These are phyloP conservation scores for Ustilaginoidea virens DNA, from an alignment of 2,329 filamentous ascomycete species.

Conservation along the genomic window DNA sequence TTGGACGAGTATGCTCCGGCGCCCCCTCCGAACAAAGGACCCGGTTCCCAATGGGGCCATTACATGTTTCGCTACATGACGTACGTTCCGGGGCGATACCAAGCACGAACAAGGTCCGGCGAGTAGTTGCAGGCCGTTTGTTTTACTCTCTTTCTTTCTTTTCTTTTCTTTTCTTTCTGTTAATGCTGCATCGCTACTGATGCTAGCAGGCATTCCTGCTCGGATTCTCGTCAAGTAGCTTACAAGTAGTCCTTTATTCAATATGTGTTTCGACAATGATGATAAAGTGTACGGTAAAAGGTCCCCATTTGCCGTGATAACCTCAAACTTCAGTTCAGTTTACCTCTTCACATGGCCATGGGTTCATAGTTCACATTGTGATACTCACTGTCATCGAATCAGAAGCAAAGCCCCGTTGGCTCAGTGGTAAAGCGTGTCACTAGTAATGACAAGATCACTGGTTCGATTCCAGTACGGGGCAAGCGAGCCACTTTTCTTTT, in stretches of 20 bases:
- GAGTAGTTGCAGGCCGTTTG: too few relatives aligned
- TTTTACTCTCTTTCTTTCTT: too few relatives aligned
- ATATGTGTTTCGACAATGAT: neutral
- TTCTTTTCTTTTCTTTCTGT: too few relatives aligned
- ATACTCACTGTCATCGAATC: accelerated
- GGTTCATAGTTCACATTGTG: constrained; percentile 3
- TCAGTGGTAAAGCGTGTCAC: constrained; percentile 21
- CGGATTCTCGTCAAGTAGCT: too few relatives aligned
- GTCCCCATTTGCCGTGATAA: too few relatives aligned
- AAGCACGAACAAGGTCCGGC: constrained; percentile 1
- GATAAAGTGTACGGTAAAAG: too few relatives aligned
- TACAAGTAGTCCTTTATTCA: neutral
- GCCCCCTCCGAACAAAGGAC: constrained; percentile 11
- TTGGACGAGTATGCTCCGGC: constrained; percentile 16
- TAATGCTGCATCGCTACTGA: too few relatives aligned
- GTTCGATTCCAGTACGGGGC: constrained; percentile 20
- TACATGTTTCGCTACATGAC: constrained; percentile 20
- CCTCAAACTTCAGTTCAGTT: too few relatives aligned
- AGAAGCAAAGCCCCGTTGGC: constrained; percentile 16
- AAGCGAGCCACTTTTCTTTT: constrained; percentile 1
- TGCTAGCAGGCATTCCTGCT: neutral
- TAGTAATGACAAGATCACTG: constrained; percentile 21
- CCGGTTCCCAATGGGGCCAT: constrained; percentile 14
- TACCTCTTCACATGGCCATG: too few relatives aligned
- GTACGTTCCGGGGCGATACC: constrained; percentile 7